Evolutionary conservation across 176 grass and related monocot species (phyloP).

Genomic region (Avena atlantica): DNA sequence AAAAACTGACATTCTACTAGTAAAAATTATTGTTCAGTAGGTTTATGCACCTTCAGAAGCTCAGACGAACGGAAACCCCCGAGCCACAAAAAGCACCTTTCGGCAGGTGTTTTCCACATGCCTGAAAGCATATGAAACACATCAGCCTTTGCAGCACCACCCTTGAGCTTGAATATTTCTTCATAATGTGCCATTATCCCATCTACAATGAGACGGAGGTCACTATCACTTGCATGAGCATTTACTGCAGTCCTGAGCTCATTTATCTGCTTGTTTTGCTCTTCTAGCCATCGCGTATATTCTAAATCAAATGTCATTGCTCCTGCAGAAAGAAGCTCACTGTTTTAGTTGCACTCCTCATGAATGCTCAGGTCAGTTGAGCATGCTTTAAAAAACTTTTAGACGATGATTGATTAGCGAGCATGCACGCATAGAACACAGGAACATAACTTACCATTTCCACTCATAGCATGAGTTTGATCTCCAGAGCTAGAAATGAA

Average conservation of each 20-base stretch:
- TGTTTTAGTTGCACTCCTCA: slow-evolving; percentile 25
- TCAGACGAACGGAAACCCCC: slow-evolving; percentile 94
- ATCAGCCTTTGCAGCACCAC: slow-evolving; percentile 79
- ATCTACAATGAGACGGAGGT: slow-evolving; percentile 77
- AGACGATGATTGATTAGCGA: slow-evolving; percentile 29
- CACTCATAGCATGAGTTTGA: slow-evolving; percentile 81
- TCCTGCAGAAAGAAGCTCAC: slow-evolving; percentile 50
- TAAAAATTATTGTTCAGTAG: slow-evolving; percentile 25
- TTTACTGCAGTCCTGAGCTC: slow-evolving; percentile 92
- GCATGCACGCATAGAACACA: not conserved
- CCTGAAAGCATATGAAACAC: slow-evolving; percentile 98
- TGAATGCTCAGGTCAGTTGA: not conserved
- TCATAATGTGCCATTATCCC: slow-evolving; percentile 91
- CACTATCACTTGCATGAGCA: slow-evolving; percentile 88
- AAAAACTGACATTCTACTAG: not conserved
- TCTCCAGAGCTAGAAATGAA: slow-evolving; percentile 94
- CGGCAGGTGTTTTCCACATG: slow-evolving; percentile 99
- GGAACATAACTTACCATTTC: slow-evolving; percentile 61
- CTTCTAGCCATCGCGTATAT: slow-evolving; percentile 89
- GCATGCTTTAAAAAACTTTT: slow-evolving; percentile 3
- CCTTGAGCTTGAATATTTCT: slow-evolving; percentile 93
- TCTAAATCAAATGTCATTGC: slow-evolving; percentile 91
- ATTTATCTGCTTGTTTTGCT: slow-evolving; percentile 93
- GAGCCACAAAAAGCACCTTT: slow-evolving; percentile 96
- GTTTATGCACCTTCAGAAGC: slow-evolving; percentile 77